A percentile compares a stretch with the other conserved stretches of the same genome.
phyloP scores from a whole-genome alignment of 768 basidiomycete genomes.

The Termitomyces titanicus region DNA sequence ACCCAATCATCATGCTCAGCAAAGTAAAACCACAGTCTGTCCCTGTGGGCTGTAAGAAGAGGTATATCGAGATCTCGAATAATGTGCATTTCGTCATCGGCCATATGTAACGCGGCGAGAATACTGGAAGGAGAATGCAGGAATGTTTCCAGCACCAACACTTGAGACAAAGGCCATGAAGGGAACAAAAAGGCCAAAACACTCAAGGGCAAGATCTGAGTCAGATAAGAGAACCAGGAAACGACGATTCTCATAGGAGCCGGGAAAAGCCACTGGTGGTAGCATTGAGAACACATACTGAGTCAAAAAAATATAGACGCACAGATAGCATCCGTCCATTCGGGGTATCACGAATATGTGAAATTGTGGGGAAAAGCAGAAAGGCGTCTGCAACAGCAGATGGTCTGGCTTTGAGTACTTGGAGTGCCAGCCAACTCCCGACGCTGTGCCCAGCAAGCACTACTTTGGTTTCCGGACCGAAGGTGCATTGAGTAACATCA shows the following conservation, averaged over 20 bases:
- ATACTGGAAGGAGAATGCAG: slow-evolving; percentile 50
- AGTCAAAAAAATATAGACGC: slow-evolving; percentile 20
- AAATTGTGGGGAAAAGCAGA: slow-evolving; percentile 69
- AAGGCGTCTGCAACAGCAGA: slow-evolving; percentile 39
- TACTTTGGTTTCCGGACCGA: slow-evolving; percentile 31
- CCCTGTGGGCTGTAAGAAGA: slow-evolving; percentile 36
- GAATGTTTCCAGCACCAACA: slow-evolving; percentile 43
- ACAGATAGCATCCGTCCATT: slow-evolving; percentile 61
- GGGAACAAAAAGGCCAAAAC: slow-evolving; percentile 42
- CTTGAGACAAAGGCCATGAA: slow-evolving; percentile 46
- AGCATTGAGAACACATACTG: neutral
- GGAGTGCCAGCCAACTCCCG: slow-evolving; percentile 64
- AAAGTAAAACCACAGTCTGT: slow-evolving; percentile 50
- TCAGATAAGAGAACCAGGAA: slow-evolving; percentile 39
- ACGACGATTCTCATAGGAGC: slow-evolving; percentile 40
- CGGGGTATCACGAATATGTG: slow-evolving; percentile 58
- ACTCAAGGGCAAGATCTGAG: slow-evolving; percentile 34
- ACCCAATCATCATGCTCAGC: slow-evolving; percentile 69
- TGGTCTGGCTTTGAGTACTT: slow-evolving; percentile 49
- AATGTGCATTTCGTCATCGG: slow-evolving; percentile 62
- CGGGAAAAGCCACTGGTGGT: slow-evolving; percentile 42
- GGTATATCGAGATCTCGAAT: slow-evolving; percentile 51
- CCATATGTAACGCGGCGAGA: slow-evolving; percentile 55
- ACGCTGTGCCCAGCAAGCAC: slow-evolving; percentile 66
- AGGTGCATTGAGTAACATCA: slow-evolving; percentile 35